Evolutionary conservation across 371 early-diverging fungal genomes (phyloP).

Genomic region (Chytridium lagenaria): DNA sequence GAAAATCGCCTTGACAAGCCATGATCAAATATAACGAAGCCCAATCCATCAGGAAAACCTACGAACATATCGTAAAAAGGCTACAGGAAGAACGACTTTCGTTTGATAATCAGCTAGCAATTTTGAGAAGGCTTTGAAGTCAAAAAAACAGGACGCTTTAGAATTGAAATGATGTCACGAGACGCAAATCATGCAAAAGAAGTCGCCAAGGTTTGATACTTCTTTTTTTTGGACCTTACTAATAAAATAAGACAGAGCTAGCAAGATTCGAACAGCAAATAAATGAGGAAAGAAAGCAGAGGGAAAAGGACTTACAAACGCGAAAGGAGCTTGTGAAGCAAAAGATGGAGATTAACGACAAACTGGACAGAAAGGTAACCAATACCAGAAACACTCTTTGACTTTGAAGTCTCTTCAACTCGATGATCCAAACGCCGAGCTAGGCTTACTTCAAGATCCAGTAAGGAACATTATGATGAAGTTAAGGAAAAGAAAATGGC

Average conservation of each 20-base stretch:
- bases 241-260: constrained; percentile 48
- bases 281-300: constrained; percentile 61
- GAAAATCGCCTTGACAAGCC: constrained; percentile 65
- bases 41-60: constrained; percentile 62
- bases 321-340: constrained; percentile 62
- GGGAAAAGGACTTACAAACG: constrained; percentile 56
- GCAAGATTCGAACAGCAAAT: constrained; percentile 61
- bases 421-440: constrained; percentile 51
- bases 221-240: too few relatives aligned
- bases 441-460: constrained; percentile 33
- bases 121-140: constrained; percentile 57
- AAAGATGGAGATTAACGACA: constrained; percentile 59
- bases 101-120: constrained; percentile 62
- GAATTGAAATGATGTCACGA: constrained; percentile 62
- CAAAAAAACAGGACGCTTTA: constrained; percentile 57
- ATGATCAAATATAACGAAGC: constrained; percentile 68
- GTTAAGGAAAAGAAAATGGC: constrained; percentile 52
- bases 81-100: constrained; percentile 63
- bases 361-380: constrained; percentile 54
- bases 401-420: constrained; percentile 45
- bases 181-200: constrained; percentile 67
- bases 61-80: constrained; percentile 61
- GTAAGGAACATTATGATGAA: constrained; percentile 55
- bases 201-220: constrained; percentile 62
- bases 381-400: background rate